Evolutionary conservation across 208 protist species (phyloP).

Genomic region (Leptomonas seymouri): DNA sequence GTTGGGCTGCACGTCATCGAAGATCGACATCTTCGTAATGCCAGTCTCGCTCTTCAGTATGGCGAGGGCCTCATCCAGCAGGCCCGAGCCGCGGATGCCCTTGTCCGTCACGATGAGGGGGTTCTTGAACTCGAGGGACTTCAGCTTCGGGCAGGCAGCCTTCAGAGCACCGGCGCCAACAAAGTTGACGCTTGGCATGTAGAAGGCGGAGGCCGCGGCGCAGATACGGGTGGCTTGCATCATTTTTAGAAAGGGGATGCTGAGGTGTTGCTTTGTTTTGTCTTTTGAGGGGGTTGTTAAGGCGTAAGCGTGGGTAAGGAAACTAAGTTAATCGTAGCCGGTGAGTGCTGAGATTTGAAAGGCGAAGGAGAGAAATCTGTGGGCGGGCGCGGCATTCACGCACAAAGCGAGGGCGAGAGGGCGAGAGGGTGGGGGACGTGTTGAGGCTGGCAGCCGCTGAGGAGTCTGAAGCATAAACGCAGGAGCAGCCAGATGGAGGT

Average conservation of each 20-base stretch:
- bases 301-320: too few relatives aligned
- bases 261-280: too few relatives aligned
- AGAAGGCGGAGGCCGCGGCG: slow-evolving; percentile 63
- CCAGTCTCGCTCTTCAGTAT: slow-evolving; percentile 61
- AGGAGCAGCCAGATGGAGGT: too few relatives aligned
- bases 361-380: not conserved
- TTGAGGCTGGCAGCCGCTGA: too few relatives aligned
- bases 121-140: slow-evolving; percentile 59
- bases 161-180: slow-evolving; percentile 62
- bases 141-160: slow-evolving; percentile 58
- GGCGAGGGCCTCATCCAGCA: slow-evolving; percentile 53
- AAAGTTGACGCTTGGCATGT: slow-evolving; percentile 62
- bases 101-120: slow-evolving; percentile 76
- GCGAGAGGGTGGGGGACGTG: too few relatives aligned
- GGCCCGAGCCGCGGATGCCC: slow-evolving; percentile 54
- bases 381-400: not conserved
- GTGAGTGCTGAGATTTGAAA: not conserved
- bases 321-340: too few relatives aligned
- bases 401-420: too few relatives aligned
- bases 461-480: too few relatives aligned
- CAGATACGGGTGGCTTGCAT: slow-evolving; percentile 32
- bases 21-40: slow-evolving; percentile 50
- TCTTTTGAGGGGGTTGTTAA: too few relatives aligned
- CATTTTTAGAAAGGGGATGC: too few relatives aligned
- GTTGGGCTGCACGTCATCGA: slow-evolving; percentile 69